Evolutionary conservation across 768 basidiomycete genomes (phyloP), one percentile per base, ranked within the genome.

Genomic region (Pleurotus tuoliensis): DNA sequence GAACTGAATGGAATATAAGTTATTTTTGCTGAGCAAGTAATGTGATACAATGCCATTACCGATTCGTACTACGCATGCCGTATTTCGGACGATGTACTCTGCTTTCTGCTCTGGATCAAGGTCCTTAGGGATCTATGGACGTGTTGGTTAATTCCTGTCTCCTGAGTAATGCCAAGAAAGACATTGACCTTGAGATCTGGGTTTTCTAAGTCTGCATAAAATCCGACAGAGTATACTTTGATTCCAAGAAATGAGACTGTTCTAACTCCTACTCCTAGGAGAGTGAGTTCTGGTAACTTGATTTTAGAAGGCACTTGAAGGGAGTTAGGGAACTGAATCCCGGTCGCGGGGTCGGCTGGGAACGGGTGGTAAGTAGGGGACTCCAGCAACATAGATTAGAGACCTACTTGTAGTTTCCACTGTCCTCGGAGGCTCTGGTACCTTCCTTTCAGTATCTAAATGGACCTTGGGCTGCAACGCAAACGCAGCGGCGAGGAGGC

Each of bases 181-280:
- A 34, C 9, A 34, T 11, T 51, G 51, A 88, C 87, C 53, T 79
- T 77, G 56, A 90, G 75, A 41, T 76, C 78, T 0, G 86, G 82
- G 59, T 85, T 82, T n/a, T 74, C 64, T 44, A 93, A 71, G 67
- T 96, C 92, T 5, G 91, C 88, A 68, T 96, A 97, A 71, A 97
- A 93, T 2, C 82, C 94, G 34, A 92, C 84, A 9, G 88, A 89
- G 71, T 97, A 97, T 13, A 96, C 94, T 66, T 91, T 85, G 60
- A 97, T 82, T 5, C 86, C 80, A 39, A 96, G 76, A 71, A 97
- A 94, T 12, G 92, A 93, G 27, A 97, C 93, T 0, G 87, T 91
- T 49, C 94, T 78, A 39, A 94, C 92, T 20, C 94, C 94, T 1
- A 92, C 73, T 5, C 94, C 94, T 16, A 97, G 72, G 4, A 96